Base-by-base conservation (phyloP, 2,329 filamentous ascomycete species). In the Diplocarpon mali region DNA sequence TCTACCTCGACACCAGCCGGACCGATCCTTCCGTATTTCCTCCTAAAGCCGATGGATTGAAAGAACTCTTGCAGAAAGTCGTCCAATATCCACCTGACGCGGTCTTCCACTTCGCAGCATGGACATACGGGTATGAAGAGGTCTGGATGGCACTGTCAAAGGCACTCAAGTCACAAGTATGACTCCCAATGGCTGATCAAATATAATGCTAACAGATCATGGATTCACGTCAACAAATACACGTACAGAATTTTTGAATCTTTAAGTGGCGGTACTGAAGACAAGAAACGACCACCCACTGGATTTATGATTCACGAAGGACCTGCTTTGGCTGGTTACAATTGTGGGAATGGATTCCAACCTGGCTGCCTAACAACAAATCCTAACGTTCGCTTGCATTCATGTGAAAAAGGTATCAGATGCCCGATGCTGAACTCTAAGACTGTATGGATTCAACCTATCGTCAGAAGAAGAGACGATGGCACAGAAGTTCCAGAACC, bases 121-220 rank as follows among this genome's bases (percentile, higher is more conserved):
- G 89, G 88, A 95, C 90, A 0, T 92, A 92, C 59, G 85, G 85
- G 0, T 95, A 95, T 51, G 89, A 96, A 60, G 84, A 94, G 42
- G 87, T 95, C 0, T 95, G 88, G 88, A 69, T 88, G 47, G 83
- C 86, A 0, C 65, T 96, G 0, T 80, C 87, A 0, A 74, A 79
- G 16, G 76, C 78, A 10, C 67, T 95, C 0, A 65, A 75, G 5
- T 81, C 80, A 2, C 73, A 70, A 58, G 80, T 81, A 63, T 12
- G 15, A 7, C n/a, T n/a, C 34, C 11, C 15, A n/a, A 13, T 28
- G 7, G 5, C 8, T 14, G 11, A n/a, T 32, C 24, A 20, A 30
- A 28, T 9, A 39, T 13, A 32, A 11, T 15, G 48, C 53, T 28
- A 53, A 56, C 45, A 17, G n/a, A 4, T 1, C 1, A 1, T 55